Base-by-base conservation (phyloP, 129 eudicot species). In the Smallanthus sonchifolius region DNA sequence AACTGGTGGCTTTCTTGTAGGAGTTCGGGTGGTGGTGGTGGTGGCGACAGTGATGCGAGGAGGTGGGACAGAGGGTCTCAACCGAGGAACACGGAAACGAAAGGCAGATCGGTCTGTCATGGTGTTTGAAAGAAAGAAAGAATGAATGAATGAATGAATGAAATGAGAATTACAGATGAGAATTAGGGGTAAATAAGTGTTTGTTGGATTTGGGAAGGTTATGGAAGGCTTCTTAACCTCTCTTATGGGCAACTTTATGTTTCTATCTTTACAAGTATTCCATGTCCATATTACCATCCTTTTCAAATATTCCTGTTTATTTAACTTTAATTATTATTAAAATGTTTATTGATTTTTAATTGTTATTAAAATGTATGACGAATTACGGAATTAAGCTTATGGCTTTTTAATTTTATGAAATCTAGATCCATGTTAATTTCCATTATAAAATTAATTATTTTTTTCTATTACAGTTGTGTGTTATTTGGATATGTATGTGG, bases 51-150 rank as follows among this genome's bases (percentile, higher is more conserved):
- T 32, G 15, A 80, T 40, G 38, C 64, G 83, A 44, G 86, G 73
- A 14, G 69, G 54, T 39, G 82, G 78, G 69, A 70, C 80, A 10
- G 87, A 72, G 24, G 86, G 77, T 48, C 80, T 39, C 69, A 74
- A 67, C 73, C 86, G 87, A 19, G 96, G 88, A 13, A 86, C 80
- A 4, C 97, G 84, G 48, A 86, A 79, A 19, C 91, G 86, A 38
- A 86, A 84, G 39, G 64, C 13, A 19, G 86, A 70, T 78, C 87
- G 67, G 43, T 61, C 88, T 2, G 84, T 70, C 97, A 88, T 91
- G 42, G 28, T 62, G 56, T 10, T 78, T 38, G 49, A 32, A 36
- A 47, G 38, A 24, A 37, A 24, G 30, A 24, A 62, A 19, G 49
- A 28, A 75, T 47, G 49, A 32, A 36, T 37, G 38, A 24, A 37